These are phyloP conservation scores for Psidium friedrichsthalianum DNA, from an alignment of 345 rosid genomes.

Conservation along the genomic window DNA sequence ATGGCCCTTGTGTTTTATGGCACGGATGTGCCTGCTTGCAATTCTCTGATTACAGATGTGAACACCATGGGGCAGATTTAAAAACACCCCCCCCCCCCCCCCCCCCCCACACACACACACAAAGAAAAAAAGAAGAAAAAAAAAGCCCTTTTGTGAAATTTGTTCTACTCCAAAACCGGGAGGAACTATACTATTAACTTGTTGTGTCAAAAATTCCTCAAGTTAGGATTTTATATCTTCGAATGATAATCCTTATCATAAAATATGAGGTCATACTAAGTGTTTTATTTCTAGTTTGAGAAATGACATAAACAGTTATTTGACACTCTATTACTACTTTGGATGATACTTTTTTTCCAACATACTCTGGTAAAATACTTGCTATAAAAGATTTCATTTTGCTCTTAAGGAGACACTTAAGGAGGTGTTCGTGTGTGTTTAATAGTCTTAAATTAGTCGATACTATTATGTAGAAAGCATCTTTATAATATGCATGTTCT, in stretches of 20 bases:
- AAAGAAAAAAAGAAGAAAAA: no score
- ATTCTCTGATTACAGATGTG: background rate
- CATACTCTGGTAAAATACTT: background rate
- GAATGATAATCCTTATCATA: background rate
- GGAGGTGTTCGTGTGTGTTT: background rate
- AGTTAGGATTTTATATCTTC: background rate
- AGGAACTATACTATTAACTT: background rate
- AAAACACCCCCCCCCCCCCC: background rate
- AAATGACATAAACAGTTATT: background rate
- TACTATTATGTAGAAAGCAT: rapidly evolving
- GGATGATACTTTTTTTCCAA: rapidly evolving
- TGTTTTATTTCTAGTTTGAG: background rate
- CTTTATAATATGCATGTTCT: background rate
- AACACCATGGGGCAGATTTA: background rate
- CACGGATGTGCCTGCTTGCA: background rate
- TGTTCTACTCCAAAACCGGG: background rate
- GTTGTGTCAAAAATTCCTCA: background rate
- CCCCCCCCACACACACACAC: no score
- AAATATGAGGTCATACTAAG: background rate
- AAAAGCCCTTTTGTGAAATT: no score
- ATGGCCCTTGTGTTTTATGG: background rate
- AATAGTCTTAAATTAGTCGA: background rate
- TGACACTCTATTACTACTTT: background rate
- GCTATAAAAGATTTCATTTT: background rate
- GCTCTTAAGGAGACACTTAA: background rate